These are phyloP conservation scores for Symbiotaphrina buchneri DNA, from an alignment of 495 filamentous ascomycete genomes.

Conservation along the genomic window DNA sequence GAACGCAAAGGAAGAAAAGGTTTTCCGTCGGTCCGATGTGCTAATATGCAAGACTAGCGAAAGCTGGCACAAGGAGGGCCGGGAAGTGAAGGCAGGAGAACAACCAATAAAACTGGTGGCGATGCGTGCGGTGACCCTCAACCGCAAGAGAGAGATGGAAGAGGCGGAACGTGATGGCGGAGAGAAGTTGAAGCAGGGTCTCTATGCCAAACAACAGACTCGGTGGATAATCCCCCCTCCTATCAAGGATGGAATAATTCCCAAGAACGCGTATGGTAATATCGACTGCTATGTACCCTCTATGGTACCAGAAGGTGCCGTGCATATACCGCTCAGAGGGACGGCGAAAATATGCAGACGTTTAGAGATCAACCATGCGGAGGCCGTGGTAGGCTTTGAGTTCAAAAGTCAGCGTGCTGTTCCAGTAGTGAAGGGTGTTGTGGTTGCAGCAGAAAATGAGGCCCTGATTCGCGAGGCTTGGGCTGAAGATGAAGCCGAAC, in stretches of 20 bases:
- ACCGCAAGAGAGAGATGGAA: slow-evolving; percentile 74
- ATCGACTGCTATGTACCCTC: slow-evolving; percentile 87
- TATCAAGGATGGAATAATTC: slow-evolving; percentile 62
- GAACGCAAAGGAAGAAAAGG: slow-evolving; percentile 47
- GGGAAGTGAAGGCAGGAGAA: slow-evolving; percentile 42
- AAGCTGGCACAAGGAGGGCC: slow-evolving; percentile 94
- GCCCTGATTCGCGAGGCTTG: slow-evolving; percentile 59
- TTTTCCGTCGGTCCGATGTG: slow-evolving; percentile 63
- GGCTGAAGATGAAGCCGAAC: slow-evolving; percentile 59
- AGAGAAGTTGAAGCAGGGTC: slow-evolving; percentile 62
- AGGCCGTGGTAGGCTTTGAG: slow-evolving; percentile 92
- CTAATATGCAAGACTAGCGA: slow-evolving; percentile 75
- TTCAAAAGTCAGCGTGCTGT: slow-evolving; percentile 86
- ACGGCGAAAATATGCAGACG: slow-evolving; percentile 60
- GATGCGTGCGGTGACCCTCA: slow-evolving; percentile 73
- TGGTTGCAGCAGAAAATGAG: slow-evolving; percentile 62
- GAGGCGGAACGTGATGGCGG: slow-evolving; percentile 59
- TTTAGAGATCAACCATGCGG: slow-evolving; percentile 72
- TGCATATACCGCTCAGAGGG: slow-evolving; percentile 61
- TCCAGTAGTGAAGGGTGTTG: slow-evolving; percentile 75
- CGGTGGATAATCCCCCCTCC: slow-evolving; percentile 84
- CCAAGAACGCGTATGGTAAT: slow-evolving; percentile 88
- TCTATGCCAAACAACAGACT: slow-evolving; percentile 74
- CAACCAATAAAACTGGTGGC: slow-evolving; percentile 69
- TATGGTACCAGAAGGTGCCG: slow-evolving; percentile 72